Percentiles rank a stretch among this genome's conserved stretches.
Evolutionary conservation across 176 grass and related monocot species (phyloP).

Genomic region (Ensete ventricosum): DNA sequence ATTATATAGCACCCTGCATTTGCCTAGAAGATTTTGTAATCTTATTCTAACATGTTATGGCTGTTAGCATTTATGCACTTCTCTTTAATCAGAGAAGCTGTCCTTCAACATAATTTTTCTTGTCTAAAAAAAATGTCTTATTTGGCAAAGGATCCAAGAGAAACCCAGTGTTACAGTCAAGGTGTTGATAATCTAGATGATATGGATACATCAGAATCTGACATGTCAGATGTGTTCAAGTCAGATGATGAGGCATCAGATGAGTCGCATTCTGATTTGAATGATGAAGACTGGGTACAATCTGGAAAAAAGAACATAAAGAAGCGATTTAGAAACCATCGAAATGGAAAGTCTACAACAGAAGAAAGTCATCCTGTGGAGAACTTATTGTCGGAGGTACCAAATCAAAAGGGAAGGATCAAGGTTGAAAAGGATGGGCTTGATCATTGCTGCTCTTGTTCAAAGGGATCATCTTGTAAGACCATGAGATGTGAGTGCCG

Average conservation of each 20-base stretch:
- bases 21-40: too few relatives aligned
- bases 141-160: neutral
- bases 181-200: slow-evolving; percentile 27
- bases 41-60: too few relatives aligned
- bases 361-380: neutral
- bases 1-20: too few relatives aligned
- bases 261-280: slow-evolving; percentile 32
- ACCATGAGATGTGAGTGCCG: slow-evolving; percentile 78
- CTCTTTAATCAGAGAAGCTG: neutral
- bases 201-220: slow-evolving; percentile 88
- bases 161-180: neutral
- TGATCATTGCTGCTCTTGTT: slow-evolving; percentile 52
- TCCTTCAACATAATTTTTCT: neutral
- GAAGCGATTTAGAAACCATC: slow-evolving; percentile 19
- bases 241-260: slow-evolving; percentile 13
- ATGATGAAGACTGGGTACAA: slow-evolving; percentile 37
- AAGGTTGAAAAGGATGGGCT: slow-evolving; percentile 13
- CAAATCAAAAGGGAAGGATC: slow-evolving; percentile 22
- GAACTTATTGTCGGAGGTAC: slow-evolving; percentile 19
- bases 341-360: slow-evolving; percentile 22
- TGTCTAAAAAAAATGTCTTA: too few relatives aligned
- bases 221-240: slow-evolving; percentile 42
- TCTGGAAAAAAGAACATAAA: slow-evolving; percentile 29
- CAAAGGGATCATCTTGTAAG: slow-evolving; percentile 51
- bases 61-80: too few relatives aligned